Conservation (phyloP, 352 stramenopile species). For the Globisporangium apiculatum region DNA sequence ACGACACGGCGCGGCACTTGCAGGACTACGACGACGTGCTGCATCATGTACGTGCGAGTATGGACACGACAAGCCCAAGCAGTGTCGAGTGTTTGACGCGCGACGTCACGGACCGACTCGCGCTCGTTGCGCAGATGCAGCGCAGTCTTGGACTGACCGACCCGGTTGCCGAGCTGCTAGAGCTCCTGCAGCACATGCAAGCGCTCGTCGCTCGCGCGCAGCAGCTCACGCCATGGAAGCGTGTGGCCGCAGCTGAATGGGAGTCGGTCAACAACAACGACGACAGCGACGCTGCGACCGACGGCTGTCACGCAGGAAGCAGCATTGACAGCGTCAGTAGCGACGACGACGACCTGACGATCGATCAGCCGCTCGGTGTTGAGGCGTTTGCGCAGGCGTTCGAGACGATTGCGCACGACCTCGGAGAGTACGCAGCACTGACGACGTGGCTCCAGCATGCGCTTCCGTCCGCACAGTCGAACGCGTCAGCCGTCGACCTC, state of each 20-base stretch:
- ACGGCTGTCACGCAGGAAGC: no score
- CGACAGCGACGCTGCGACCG: no score
- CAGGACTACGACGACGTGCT: conserved; percentile 62
- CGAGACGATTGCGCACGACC: conserved; percentile 19
- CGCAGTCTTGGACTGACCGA: conserved; percentile 23
- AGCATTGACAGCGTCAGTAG: no score
- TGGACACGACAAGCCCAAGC: conserved; percentile 5
- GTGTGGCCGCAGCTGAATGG: not conserved
- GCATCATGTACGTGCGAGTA: conserved; percentile 20
- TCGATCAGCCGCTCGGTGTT: not conserved
- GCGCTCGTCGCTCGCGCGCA: conserved; percentile 11
- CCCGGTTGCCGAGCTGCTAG: conserved; percentile 23
- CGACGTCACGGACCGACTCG: conserved; percentile 29
- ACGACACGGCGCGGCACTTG: conserved; percentile 43
- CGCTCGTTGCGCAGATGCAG: conserved; percentile 23
- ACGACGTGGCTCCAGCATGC: conserved; percentile 19
- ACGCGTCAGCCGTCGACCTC: conserved; percentile 20
- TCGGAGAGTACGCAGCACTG: conserved; percentile 18
- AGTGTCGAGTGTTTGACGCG: conserved; percentile 24
- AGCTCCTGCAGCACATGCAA: conserved; percentile 14
- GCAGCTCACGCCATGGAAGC: conserved; percentile 12
- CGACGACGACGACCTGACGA: not conserved
- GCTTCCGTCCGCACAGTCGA: conserved; percentile 26
- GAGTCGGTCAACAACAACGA: not conserved
- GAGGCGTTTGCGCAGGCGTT: conserved; percentile 19